Percentiles rank a stretch among this genome's conserved stretches.
phyloP scores from a whole-genome alignment of 108 stramenopile genomes.

The Cyclotella baltica region DNA sequence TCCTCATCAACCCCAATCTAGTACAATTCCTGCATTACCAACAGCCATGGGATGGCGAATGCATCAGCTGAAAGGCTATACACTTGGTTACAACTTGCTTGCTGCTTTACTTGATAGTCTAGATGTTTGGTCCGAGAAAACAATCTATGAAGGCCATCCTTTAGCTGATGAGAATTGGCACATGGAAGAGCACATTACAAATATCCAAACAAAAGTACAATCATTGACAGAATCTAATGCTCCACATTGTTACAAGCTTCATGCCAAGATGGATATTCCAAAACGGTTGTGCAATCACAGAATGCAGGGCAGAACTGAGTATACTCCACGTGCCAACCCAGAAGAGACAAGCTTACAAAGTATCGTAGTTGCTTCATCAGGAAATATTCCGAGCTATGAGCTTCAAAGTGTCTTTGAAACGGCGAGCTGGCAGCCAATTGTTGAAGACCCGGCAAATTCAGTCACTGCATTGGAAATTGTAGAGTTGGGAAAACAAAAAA shows the following conservation, averaged over 20 bases:
- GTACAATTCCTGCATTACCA: slow-evolving; percentile 61
- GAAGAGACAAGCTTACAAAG: slow-evolving; percentile 59
- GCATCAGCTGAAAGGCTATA: slow-evolving; percentile 79
- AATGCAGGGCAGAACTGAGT: slow-evolving; percentile 72
- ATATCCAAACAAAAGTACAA: slow-evolving; percentile 48
- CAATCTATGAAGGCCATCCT: slow-evolving; percentile 80
- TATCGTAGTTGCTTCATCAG: slow-evolving; percentile 32
- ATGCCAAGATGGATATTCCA: slow-evolving; percentile 46
- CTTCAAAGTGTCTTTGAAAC: slow-evolving; percentile 60
- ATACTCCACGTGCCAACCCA: slow-evolving; percentile 80
- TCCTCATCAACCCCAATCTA: slow-evolving; percentile 58
- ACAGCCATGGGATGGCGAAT: slow-evolving; percentile 67
- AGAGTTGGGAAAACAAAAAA: slow-evolving; percentile 29
- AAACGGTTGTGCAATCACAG: slow-evolving; percentile 60
- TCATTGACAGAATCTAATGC: slow-evolving; percentile 22
- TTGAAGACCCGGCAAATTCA: slow-evolving; percentile 63
- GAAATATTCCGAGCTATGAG: slow-evolving; percentile 50
- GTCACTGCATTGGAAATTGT: slow-evolving; percentile 66
- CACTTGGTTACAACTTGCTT: slow-evolving; percentile 65
- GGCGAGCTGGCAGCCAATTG: no score
- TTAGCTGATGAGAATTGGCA: slow-evolving; percentile 77
- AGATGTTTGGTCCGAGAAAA: slow-evolving; percentile 68
- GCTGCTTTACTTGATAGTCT: slow-evolving; percentile 69
- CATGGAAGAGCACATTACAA: slow-evolving; percentile 56
- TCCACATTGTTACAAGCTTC: slow-evolving; percentile 45